These are phyloP conservation scores for Rhamnella rubrinervis DNA, from an alignment of 331 rosid genomes.

Conservation along the genomic window DNA sequence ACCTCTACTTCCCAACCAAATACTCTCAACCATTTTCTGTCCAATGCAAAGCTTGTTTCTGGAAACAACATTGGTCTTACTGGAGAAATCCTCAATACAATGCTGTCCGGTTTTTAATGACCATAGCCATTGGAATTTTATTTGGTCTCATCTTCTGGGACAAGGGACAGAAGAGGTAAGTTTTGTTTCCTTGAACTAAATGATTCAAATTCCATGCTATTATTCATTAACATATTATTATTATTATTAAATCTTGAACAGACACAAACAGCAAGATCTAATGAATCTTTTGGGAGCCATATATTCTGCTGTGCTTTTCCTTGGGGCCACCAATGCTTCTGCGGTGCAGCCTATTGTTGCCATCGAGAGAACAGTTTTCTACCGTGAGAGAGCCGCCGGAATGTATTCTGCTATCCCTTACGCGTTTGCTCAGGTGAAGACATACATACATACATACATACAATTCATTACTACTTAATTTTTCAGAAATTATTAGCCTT, in stretches of 20 bases:
- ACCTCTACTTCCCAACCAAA: slow-evolving; percentile 42
- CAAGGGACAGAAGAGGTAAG: slow-evolving; percentile 43
- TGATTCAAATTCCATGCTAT: background rate
- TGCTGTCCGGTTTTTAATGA: slow-evolving; percentile 41
- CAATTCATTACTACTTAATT: background rate
- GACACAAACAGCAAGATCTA: slow-evolving; percentile 36
- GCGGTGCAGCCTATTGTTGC: slow-evolving; percentile 39
- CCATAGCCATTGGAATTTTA: slow-evolving; percentile 30
- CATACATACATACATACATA: background rate
- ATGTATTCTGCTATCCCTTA: slow-evolving; percentile 50
- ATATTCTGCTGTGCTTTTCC: slow-evolving; percentile 43
- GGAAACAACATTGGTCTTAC: slow-evolving; percentile 51
- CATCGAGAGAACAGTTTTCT: slow-evolving; percentile 48
- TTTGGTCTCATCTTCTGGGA: slow-evolving; percentile 51
- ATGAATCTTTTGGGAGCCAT: slow-evolving; percentile 46
- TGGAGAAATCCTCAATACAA: slow-evolving; percentile 54
- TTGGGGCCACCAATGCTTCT: slow-evolving; percentile 40
- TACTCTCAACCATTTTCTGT: slow-evolving; percentile 37
- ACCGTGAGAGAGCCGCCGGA: slow-evolving; percentile 53
- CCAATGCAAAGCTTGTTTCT: slow-evolving; percentile 50
- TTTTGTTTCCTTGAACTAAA: background rate
- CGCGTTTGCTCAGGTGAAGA: slow-evolving; percentile 47
- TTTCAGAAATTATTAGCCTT: background rate
- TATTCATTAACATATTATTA: background rate
- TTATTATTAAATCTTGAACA: slow-evolving; percentile 14